Evolutionary conservation across 1,139 yeast species (phyloP), one percentile per base, ranked within the genome.

Genomic region (Yamadazyma buinensis): DNA sequence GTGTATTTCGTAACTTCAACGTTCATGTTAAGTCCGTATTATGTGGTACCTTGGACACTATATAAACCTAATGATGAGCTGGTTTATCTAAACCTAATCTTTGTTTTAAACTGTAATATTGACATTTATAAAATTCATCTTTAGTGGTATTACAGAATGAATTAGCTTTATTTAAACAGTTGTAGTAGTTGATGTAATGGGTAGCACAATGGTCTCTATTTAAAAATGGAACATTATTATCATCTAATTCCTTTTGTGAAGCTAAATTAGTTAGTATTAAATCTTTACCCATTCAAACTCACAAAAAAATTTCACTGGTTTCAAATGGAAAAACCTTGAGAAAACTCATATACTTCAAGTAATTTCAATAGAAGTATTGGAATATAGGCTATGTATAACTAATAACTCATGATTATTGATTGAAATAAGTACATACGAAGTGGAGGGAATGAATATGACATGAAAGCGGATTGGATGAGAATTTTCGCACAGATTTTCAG

Each of bases 121-220:
- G 74, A 47, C 75, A 69, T 50, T 69, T 66, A 58, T 67, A 69
- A 47, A 68, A 68, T 42, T 60, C 68, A 41, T 68, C 75, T 54
- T 69, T 69, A 40, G 73, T 55, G 29, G 49, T 51, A 32, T 52
- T 47, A 42, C 75, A 69, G 49, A 61, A 69, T 2, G 72, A 62
- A 14, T 67, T 63, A 2, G 75, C 75, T 48, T 67, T 68, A 46
- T 65, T 67, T 38, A 69, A 67, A 48, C 75, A 69, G 44, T 67
- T 61, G 49, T 65, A 69, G 55, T 69, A 69, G 36, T 58, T 55
- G 41, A 69, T 68, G 47, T 67, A 62, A 43, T 59, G 72, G 32
- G 70, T 61, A 30, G 75, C 75, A 55, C 75, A 69, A 40, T 57
- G 61, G 50, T 69, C 75, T 56, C 75, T 63, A 54, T 69, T 55